Conservation (phyloP, 257 asterid genomes). For the Primulina eburnea region DNA sequence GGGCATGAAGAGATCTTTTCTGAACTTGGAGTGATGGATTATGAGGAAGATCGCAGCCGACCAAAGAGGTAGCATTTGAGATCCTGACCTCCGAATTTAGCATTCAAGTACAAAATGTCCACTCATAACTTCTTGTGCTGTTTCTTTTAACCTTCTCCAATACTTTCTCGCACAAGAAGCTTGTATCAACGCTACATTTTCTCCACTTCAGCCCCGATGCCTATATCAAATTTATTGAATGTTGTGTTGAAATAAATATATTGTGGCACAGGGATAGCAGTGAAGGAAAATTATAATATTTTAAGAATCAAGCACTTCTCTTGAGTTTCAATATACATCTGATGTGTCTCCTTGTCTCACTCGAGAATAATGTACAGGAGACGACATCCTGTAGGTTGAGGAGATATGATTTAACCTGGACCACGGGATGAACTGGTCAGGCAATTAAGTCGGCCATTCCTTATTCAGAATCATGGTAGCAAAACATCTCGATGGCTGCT, state of each 20-base stretch:
- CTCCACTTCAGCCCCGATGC: neutral
- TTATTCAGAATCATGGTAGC: conserved; percentile 16
- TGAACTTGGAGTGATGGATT: conserved; percentile 97
- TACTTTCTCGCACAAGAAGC: neutral
- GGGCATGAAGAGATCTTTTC: conserved; percentile 86
- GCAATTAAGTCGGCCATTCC: conserved; percentile 1
- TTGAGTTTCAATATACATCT: conserved; percentile 11
- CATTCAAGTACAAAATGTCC: conserved; percentile 19
- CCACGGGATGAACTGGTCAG: conserved; percentile 33
- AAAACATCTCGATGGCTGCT: conserved; percentile 25
- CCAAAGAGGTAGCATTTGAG: conserved; percentile 70
- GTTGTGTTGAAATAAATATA: neutral
- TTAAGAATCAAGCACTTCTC: neutral
- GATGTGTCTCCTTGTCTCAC: conserved; percentile 18
- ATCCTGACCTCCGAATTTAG: conserved; percentile 8
- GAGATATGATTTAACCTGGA: conserved; percentile 22
- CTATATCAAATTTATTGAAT: neutral
- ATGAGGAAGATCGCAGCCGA: conserved; percentile 84
- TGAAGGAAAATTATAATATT: conserved; percentile 1
- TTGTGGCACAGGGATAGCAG: neutral
- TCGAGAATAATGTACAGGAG: conserved; percentile 51
- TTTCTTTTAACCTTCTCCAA: conserved; percentile 6
- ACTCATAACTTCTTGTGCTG: conserved; percentile 2
- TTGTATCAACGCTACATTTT: neutral
- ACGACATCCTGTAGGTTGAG: conserved; percentile 81